These are phyloP conservation scores for Hypocreales sp. DNA, from an alignment of 2,329 filamentous ascomycete genomes.

Conservation along the genomic window DNA sequence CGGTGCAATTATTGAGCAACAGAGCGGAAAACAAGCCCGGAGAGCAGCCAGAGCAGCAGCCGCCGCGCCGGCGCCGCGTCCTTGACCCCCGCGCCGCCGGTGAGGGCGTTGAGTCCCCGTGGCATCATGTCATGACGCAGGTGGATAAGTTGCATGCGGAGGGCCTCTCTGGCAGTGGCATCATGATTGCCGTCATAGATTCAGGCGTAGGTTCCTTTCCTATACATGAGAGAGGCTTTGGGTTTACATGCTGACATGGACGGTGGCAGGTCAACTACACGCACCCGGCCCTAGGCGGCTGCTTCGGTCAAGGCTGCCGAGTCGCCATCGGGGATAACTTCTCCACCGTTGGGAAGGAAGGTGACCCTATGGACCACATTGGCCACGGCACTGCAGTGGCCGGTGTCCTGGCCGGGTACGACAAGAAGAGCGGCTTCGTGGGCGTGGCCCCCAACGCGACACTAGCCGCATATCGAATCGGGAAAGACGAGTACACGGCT, in stretches of 20 bases:
- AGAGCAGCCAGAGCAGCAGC: too few relatives aligned
- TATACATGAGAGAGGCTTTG: too few relatives aligned
- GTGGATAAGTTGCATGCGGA: slow-evolving; percentile 33
- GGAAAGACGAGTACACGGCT: slow-evolving; percentile 33
- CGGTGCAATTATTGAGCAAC: too few relatives aligned
- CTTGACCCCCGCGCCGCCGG: too few relatives aligned
- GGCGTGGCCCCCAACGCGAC: slow-evolving; percentile 42
- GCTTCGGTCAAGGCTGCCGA: slow-evolving; percentile 43
- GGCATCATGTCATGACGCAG: slow-evolving; percentile 40
- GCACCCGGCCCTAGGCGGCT: slow-evolving; percentile 46
- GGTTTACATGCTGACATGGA: too few relatives aligned
- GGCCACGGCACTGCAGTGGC: slow-evolving; percentile 48
- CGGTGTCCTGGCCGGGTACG: slow-evolving; percentile 44
- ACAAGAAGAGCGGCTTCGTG: slow-evolving; percentile 33
- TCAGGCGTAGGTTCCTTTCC: slow-evolving; percentile 26
- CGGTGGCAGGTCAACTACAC: slow-evolving; percentile 37
- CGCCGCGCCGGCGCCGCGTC: too few relatives aligned
- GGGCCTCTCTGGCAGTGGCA: slow-evolving; percentile 31
- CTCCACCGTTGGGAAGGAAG: slow-evolving; percentile 31
- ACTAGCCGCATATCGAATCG: slow-evolving; percentile 39
- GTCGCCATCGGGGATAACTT: slow-evolving; percentile 44
- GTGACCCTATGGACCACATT: slow-evolving; percentile 36
- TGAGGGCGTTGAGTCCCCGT: too few relatives aligned
- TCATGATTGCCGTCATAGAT: slow-evolving; percentile 38
- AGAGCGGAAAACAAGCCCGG: too few relatives aligned